A percentile compares a stretch with the other conserved stretches of the same genome.
These are phyloP conservation scores for Botrytis paeoniae DNA, from an alignment of 2,329 filamentous ascomycete genomes.

Conservation along the genomic window DNA sequence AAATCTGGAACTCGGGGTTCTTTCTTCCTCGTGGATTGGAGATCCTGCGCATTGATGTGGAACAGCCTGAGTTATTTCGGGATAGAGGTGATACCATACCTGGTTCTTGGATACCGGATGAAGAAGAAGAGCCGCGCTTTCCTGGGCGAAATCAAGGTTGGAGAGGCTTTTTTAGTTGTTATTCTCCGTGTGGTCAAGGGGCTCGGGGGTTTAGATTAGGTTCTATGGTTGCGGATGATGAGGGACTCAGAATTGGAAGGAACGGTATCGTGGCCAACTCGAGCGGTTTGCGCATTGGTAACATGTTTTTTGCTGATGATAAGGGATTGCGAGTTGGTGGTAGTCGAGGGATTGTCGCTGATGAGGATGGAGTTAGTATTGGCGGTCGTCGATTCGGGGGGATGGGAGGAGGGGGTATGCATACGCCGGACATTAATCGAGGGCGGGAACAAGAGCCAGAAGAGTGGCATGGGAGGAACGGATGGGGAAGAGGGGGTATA, in stretches of 20 bases:
- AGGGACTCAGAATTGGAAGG: conserved; percentile 20
- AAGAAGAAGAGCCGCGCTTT: conserved; percentile 21
- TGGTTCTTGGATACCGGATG: conserved; percentile 46
- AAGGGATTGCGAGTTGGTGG: conserved; percentile 40
- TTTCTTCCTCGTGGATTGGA: conserved; percentile 50
- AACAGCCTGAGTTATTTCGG: neutral
- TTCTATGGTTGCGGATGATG: conserved; percentile 21
- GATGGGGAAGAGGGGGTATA: conserved; percentile 1
- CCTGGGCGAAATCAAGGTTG: neutral
- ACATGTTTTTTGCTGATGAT: conserved; percentile 39
- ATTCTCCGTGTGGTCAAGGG: conserved; percentile 5
- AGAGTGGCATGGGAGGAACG: conserved; percentile 15
- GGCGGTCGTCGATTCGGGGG: conserved; percentile 27
- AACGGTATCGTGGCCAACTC: conserved; percentile 29
- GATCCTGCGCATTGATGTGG: conserved; percentile 43
- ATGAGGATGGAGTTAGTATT: conserved; percentile 26
- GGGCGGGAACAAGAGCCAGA: neutral
- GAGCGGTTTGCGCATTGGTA: conserved; percentile 31
- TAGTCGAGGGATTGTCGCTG: conserved; percentile 27
- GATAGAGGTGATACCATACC: conserved; percentile 33
- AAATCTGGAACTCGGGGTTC: conserved; percentile 57
- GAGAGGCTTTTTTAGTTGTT: conserved; percentile 6
- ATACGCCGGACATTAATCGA: conserved; percentile 4
- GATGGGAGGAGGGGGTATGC: neutral
- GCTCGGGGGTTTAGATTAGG: conserved; percentile 20